Conservation (phyloP, 805 yeast species). For the Starmerella apicola region DNA sequence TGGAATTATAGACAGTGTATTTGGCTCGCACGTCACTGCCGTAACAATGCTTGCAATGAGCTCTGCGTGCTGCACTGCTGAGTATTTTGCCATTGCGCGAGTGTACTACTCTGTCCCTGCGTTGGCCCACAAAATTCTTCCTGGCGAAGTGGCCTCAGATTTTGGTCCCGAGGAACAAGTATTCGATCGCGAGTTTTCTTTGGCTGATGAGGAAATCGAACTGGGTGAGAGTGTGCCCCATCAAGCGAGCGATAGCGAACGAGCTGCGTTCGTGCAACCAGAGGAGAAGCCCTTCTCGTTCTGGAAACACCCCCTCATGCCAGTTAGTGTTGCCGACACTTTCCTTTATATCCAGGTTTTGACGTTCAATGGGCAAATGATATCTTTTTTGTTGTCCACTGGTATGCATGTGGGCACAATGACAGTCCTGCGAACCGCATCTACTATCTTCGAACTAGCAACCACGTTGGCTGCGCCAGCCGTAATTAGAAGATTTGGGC, state of each 20-base stretch:
- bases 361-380: constrained; percentile 31
- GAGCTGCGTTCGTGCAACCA: background rate
- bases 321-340: constrained; percentile 27
- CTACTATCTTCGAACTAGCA: constrained; percentile 28
- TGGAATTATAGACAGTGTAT: constrained; percentile 25
- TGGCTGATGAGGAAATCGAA: too few relatives aligned
- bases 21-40: constrained; percentile 22
- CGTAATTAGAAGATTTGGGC: constrained; percentile 20
- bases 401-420: constrained; percentile 26
- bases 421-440: constrained; percentile 27
- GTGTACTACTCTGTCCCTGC: constrained; percentile 28
- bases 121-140: constrained; percentile 16
- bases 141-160: too few relatives aligned
- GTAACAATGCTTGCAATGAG: constrained; percentile 25
- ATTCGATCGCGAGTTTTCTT: too few relatives aligned
- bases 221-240: background rate
- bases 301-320: constrained; percentile 22
- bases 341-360: constrained; percentile 30
- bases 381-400: constrained; percentile 28
- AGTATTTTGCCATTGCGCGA: constrained; percentile 27
- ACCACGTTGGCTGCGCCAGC: constrained; percentile 28
- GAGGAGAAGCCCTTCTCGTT: constrained; percentile 16
- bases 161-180: background rate
- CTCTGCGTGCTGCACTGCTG: constrained; percentile 25
- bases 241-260: background rate